Evolutionary conservation across 345 rosid species (phyloP), one percentile per base, ranked within the genome.

Genomic region (Aquilaria yunnanensis): DNA sequence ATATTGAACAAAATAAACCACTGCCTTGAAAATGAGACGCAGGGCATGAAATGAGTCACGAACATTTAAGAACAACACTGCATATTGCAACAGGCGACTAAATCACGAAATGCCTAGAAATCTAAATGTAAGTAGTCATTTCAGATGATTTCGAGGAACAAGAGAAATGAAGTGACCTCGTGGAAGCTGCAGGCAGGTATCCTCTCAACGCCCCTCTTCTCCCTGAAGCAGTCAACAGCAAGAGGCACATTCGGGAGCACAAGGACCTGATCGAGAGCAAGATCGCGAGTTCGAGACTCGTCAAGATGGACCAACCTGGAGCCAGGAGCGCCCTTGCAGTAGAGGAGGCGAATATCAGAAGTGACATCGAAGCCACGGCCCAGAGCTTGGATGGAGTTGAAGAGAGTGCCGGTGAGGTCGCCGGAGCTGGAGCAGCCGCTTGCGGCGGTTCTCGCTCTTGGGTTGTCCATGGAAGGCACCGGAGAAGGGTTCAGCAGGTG

Each of bases 321-420:
- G 81, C 92, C 98, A 70, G 96, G 80, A 60, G 92, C 81, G 49
- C 97, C 97, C 72, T 90, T 94, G 68, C 97, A 94, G 65, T 90
- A 94, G 8, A 94, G 73, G 67, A 94, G 86, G 73, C 99, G 79
- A 50, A 90, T 90, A 81, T 94, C 97, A 10, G 95, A 94, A 66
- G 97, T 88, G 46, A 94, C 99, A 78, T 89, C 93, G 65, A 89
- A 89, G 59, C 96, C 96, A 54, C 97, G 88, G 55, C 97, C 99
- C 75, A 94, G 29, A 73, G 99, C 96, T 71, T 90, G 96, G 76
- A 94, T 84, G 74, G 96, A 86, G 81, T 85, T 88, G 61, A 57
- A 79, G 34, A 90, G 80, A 56, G 96, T 94, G 48, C 96, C 74
- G 46, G 74, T 73, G 83, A 94, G 72, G 59, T 92, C 90, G 73